Percentiles rank a stretch among this genome's conserved stretches.
Evolutionary conservation across 2,329 filamentous ascomycete genomes (phyloP).

Genomic region (Neofusicoccum sp.): DNA sequence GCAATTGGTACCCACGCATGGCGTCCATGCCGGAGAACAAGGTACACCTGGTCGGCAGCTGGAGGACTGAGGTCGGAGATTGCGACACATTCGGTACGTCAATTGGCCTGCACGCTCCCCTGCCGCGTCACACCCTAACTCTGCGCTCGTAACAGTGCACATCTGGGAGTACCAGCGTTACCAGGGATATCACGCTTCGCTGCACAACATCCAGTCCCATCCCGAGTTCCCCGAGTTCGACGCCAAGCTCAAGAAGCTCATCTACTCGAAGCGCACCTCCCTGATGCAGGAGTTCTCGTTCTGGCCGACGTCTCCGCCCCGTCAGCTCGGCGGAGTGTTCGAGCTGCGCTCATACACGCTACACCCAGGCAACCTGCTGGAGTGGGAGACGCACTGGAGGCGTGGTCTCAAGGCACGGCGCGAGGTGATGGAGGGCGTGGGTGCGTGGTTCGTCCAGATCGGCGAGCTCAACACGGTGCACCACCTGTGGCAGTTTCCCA

Average conservation of each 20-base stretch:
- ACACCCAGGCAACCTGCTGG: constrained; percentile 90
- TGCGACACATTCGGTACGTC: constrained; percentile 89
- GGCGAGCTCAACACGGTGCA: constrained; percentile 97
- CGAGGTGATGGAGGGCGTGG: constrained; percentile 98
- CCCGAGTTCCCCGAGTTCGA: constrained; percentile 86
- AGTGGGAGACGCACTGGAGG: constrained; percentile 99
- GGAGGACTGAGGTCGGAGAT: constrained; percentile 96
- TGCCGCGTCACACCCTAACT: constrained; percentile 23
- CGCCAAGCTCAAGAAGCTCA: constrained; percentile 79
- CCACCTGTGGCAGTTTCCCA: constrained; percentile 97
- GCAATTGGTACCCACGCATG: constrained; percentile 90
- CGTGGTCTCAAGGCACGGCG: constrained; percentile 85
- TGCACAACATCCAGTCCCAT: constrained; percentile 80
- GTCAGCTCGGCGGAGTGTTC: constrained; percentile 87
- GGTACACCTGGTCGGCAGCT: constrained; percentile 95
- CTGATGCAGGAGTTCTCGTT: constrained; percentile 99
- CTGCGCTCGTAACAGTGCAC: constrained; percentile 69
- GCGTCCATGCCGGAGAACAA: constrained; percentile 84
- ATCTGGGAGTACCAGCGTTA: constrained; percentile 99
- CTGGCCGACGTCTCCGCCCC: constrained; percentile 93
- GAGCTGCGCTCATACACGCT: constrained; percentile 96
- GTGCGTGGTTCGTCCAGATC: constrained; percentile 98
- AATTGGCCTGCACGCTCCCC: not conserved
- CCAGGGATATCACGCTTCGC: constrained; percentile 89
- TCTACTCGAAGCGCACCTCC: constrained; percentile 81